These are phyloP conservation scores for Aspergillus leporis DNA, from an alignment of 495 filamentous ascomycete genomes.

Conservation along the genomic window DNA sequence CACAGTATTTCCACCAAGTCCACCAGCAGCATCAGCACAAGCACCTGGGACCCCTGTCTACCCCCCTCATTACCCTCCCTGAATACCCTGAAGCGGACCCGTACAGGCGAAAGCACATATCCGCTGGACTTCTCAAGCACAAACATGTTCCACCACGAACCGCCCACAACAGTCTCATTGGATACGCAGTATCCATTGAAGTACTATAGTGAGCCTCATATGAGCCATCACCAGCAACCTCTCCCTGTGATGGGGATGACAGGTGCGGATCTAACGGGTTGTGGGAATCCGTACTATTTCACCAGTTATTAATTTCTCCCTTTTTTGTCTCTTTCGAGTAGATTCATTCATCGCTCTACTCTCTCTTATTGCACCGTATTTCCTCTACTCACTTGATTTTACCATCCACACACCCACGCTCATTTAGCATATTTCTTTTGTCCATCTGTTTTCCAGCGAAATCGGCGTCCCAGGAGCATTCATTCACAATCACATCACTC, in stretches of 20 bases:
- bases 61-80: conserved; percentile 15
- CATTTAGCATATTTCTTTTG: background rate
- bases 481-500: background rate
- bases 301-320: conserved; percentile 3
- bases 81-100: conserved; percentile 21
- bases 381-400: too few relatives aligned
- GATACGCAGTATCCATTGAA: conserved; percentile 24
- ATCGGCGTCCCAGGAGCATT: conserved; percentile 1
- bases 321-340: conserved; percentile 3
- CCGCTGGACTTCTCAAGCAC: conserved; percentile 21
- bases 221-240: conserved; percentile 7
- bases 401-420: too few relatives aligned
- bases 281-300: conserved; percentile 36
- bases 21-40: conserved; percentile 17
- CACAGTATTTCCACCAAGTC: conserved; percentile 4
- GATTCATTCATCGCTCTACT: background rate
- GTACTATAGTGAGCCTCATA: conserved; percentile 23
- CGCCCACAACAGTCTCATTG: conserved; percentile 16
- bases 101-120: conserved; percentile 19
- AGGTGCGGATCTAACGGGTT: background rate
- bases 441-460: background rate
- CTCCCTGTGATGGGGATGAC: conserved; percentile 20
- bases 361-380: background rate
- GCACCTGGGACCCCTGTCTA: conserved; percentile 4
- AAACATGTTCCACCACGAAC: conserved; percentile 17